Conservation (phyloP, 2,329 filamentous ascomycete species). For the Lachnellula subtilissima region DNA sequence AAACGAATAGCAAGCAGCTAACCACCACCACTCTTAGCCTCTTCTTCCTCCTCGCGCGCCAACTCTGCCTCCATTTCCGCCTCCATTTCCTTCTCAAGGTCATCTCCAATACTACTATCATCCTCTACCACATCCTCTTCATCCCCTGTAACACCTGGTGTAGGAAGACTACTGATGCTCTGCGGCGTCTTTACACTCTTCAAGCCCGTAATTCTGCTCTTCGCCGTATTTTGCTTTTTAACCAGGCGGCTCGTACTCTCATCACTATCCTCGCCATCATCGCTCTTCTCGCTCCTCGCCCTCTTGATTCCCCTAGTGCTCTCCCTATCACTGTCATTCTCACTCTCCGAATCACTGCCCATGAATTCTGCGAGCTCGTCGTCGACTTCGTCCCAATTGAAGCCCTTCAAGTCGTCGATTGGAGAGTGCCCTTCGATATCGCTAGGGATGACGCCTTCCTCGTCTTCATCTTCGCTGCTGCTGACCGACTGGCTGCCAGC, state of each 20-base stretch:
- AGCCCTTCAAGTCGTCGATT: slow-evolving; percentile 51
- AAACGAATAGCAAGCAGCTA: slow-evolving; percentile 1
- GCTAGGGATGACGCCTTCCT: slow-evolving; percentile 45
- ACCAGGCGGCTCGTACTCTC: slow-evolving; percentile 41
- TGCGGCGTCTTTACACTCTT: slow-evolving; percentile 40
- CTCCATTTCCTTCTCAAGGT: slow-evolving; percentile 35
- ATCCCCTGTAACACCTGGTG: slow-evolving; percentile 39
- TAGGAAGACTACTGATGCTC: slow-evolving; percentile 37
- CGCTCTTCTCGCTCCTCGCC: slow-evolving; percentile 31
- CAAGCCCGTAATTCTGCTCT: slow-evolving; percentile 42
- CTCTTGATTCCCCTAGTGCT: slow-evolving; percentile 28
- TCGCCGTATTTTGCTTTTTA: slow-evolving; percentile 49
- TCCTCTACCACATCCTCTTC: slow-evolving; percentile 42
- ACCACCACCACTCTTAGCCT: slow-evolving; percentile 3
- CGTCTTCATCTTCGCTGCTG: slow-evolving; percentile 36
- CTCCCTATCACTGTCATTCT: slow-evolving; percentile 31
- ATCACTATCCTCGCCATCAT: slow-evolving; percentile 45
- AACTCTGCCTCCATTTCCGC: slow-evolving; percentile 24
- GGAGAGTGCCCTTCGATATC: slow-evolving; percentile 48
- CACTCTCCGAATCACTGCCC: slow-evolving; percentile 48
- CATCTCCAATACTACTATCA: slow-evolving; percentile 49
- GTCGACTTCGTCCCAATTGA: slow-evolving; percentile 60
- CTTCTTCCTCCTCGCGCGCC: background rate
- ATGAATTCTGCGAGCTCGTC: slow-evolving; percentile 75
- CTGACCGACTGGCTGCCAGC: slow-evolving; percentile 21